Conservation (phyloP, 2,329 filamentous ascomycete species). For the Venturia nashicola region DNA sequence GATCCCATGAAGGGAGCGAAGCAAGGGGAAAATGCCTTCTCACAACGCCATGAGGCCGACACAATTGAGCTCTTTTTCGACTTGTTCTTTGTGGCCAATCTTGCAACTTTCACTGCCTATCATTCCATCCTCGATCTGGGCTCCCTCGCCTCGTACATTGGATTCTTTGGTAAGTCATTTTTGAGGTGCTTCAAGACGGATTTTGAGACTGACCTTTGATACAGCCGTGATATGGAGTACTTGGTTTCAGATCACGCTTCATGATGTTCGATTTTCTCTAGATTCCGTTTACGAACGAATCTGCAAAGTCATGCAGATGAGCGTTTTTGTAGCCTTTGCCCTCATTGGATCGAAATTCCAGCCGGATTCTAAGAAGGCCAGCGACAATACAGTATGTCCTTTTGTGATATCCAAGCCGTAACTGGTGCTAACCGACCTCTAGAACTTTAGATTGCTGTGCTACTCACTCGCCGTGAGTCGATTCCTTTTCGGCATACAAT, state of each 20-base stretch:
- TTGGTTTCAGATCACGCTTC: slow-evolving; percentile 27
- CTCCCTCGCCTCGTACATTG: slow-evolving; percentile 24
- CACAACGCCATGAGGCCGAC: slow-evolving; percentile 20
- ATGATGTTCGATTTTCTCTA: slow-evolving; percentile 27
- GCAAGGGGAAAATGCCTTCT: slow-evolving; percentile 23
- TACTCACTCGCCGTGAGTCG: slow-evolving; percentile 1
- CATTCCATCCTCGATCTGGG: slow-evolving; percentile 13
- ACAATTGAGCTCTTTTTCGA: slow-evolving; percentile 26
- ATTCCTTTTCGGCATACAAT: slow-evolving; percentile 4
- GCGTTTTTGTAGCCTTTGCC: slow-evolving; percentile 24
- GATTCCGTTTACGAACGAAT: slow-evolving; percentile 25
- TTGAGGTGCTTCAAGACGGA: neutral
- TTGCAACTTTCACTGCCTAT: slow-evolving; percentile 23
- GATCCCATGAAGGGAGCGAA: slow-evolving; percentile 24
- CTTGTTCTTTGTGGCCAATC: slow-evolving; percentile 23
- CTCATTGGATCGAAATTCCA: slow-evolving; percentile 25
- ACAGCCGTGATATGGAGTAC: slow-evolving; percentile 21
- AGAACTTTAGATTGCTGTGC: slow-evolving; percentile 7
- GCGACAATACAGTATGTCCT: neutral
- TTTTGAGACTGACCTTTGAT: neutral
- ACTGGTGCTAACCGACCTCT: neutral
- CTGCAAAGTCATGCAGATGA: slow-evolving; percentile 26
- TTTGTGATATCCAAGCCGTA: neutral
- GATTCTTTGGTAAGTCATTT: slow-evolving; percentile 21
- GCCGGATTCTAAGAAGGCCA: slow-evolving; percentile 13